Conservation (phyloP, 1,284 basidiomycete species). For the Pseudozyma hubeiensis region DNA sequence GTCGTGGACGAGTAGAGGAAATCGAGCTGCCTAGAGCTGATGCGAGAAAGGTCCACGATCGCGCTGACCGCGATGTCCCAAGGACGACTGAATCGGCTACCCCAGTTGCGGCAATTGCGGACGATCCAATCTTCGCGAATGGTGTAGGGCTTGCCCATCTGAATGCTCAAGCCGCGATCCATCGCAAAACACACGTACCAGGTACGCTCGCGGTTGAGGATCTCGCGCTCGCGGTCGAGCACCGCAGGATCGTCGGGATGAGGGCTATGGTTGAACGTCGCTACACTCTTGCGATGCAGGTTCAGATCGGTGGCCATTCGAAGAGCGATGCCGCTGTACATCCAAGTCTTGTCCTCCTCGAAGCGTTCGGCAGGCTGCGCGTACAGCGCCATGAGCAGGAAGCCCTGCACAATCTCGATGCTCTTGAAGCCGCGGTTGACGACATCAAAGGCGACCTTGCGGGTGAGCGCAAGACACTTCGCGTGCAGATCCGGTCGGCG, state of each 20-base stretch:
- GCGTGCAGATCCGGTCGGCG: conserved; percentile 84
- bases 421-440: conserved; percentile 84
- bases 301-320: conserved; percentile 97
- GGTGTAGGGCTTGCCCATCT: conserved; percentile 89
- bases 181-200: conserved; percentile 92
- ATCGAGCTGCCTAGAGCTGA: conserved; percentile 82
- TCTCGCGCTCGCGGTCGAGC: conserved; percentile 79
- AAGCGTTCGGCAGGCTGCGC: conserved; percentile 73
- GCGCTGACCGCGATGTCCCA: conserved; percentile 66
- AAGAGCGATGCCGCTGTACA: conserved; percentile 71
- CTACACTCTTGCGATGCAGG: conserved; percentile 84
- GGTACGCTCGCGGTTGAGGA: conserved; percentile 91
- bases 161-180: conserved; percentile 84
- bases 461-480: conserved; percentile 82
- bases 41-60: conserved; percentile 55
- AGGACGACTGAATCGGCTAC: conserved; percentile 57
- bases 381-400: conserved; percentile 69
- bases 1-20: conserved; percentile 86
- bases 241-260: conserved; percentile 64
- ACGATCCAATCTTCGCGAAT: conserved; percentile 88
- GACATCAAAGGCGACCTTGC: conserved; percentile 84
- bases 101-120: conserved; percentile 79
- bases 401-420: conserved; percentile 76
- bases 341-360: conserved; percentile 96
- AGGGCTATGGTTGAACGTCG: conserved; percentile 71